Evolutionary conservation across 1,284 basidiomycete genomes (phyloP).

Genomic region (Malassezia dermatis): DNA sequence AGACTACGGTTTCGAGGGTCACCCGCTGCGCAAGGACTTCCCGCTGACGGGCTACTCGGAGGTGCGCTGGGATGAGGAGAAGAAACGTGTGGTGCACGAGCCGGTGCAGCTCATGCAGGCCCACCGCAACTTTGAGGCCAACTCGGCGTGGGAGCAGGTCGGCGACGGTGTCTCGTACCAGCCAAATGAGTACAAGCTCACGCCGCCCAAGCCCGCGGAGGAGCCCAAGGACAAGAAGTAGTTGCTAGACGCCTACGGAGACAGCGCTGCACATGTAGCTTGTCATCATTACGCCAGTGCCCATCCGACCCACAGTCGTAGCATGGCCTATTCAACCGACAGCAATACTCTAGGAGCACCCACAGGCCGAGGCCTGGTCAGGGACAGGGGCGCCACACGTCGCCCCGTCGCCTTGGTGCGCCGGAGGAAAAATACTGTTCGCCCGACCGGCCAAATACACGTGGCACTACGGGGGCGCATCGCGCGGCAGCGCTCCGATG

Average conservation of each 20-base stretch:
- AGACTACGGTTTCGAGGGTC: conserved; percentile 98
- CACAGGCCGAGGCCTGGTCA: neutral
- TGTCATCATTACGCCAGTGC: conserved; percentile 12
- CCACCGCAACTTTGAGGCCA: conserved; percentile 85
- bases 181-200: conserved; percentile 50
- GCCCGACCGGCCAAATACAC: neutral
- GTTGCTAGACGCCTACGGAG: conserved; percentile 1
- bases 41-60: conserved; percentile 94
- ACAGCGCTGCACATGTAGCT: conserved; percentile 9
- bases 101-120: conserved; percentile 95
- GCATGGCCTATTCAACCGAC: conserved; percentile 17
- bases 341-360: conserved; percentile 13
- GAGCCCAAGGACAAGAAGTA: conserved; percentile 47
- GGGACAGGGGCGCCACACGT: conserved; percentile 15
- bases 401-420: conserved; percentile 18
- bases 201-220: conserved; percentile 49
- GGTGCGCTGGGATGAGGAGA: conserved; percentile 93
- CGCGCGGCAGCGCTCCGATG: conserved; percentile 35
- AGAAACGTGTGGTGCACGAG: conserved; percentile 95
- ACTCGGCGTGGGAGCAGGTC: conserved; percentile 91
- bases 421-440: neutral
- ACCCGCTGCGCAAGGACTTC: conserved; percentile 95
- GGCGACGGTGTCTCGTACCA: conserved; percentile 68
- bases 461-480: conserved; percentile 9
- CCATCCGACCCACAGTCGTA: conserved; percentile 4